These are phyloP conservation scores for Senna siamea DNA, from an alignment of 306 rosid genomes.

Conservation along the genomic window DNA sequence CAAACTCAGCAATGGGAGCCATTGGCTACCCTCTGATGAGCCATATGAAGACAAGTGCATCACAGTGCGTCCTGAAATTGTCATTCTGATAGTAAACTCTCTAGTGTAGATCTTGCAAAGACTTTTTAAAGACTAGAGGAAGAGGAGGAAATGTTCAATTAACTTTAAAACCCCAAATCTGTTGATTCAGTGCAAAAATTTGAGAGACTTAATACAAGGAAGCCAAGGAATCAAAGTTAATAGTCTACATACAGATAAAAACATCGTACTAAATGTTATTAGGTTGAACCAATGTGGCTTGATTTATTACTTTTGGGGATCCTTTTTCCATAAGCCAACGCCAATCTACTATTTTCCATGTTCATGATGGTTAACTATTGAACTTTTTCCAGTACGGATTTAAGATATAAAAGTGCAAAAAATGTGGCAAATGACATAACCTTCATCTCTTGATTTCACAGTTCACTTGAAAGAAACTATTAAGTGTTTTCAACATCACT, in stretches of 20 bases:
- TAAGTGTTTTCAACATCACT: slow-evolving; percentile 10
- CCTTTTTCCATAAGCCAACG: neutral
- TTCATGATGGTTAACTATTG: neutral
- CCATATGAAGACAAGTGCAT: slow-evolving; percentile 10
- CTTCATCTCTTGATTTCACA: neutral
- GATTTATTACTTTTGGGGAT: slow-evolving; percentile 13
- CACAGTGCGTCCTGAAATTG: neutral
- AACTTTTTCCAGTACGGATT: neutral
- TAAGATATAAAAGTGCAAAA: neutral
- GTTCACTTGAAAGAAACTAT: slow-evolving; percentile 4
- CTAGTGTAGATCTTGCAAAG: neutral
- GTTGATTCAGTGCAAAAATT: neutral
- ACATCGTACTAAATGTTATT: neutral
- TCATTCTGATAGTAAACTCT: neutral
- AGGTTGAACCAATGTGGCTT: neutral
- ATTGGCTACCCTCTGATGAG: neutral
- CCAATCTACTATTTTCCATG: neutral
- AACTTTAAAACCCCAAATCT: neutral
- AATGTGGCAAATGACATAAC: neutral
- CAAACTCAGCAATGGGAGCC: neutral
- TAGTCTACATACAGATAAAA: neutral
- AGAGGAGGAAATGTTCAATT: neutral
- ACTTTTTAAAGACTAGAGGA: neutral
- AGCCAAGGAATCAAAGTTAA: neutral
- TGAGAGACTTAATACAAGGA: neutral